phyloP scores from a whole-genome alignment of 306 rosid species.

The Benincasa hispida region DNA sequence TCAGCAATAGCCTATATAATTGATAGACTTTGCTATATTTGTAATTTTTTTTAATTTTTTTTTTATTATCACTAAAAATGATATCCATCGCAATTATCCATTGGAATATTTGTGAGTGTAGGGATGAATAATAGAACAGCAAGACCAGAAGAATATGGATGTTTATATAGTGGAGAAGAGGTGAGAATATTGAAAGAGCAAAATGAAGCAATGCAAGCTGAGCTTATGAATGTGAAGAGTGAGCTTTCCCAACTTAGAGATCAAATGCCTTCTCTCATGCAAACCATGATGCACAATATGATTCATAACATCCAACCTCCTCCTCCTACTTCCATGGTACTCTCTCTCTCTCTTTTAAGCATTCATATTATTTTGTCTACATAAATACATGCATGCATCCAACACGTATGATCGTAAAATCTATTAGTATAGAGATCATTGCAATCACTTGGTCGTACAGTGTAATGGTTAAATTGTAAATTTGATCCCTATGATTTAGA shows the following conservation, averaged over 20 bases:
- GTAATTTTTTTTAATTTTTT: too few species aligned
- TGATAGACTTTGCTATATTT: too few species aligned
- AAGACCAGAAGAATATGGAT: background rate
- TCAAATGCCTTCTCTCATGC: constrained; percentile 2
- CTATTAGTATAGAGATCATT: background rate
- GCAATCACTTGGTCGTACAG: too few species aligned
- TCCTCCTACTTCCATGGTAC: constrained; percentile 1
- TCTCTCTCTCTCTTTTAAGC: background rate
- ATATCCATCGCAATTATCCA: too few species aligned
- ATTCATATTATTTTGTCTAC: background rate
- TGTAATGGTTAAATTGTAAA: too few species aligned
- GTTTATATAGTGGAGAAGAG: constrained; percentile 5
- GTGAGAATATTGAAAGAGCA: background rate
- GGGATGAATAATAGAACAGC: background rate
- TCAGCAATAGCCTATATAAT: too few species aligned
- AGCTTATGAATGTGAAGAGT: background rate
- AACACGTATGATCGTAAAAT: background rate
- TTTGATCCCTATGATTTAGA: too few species aligned
- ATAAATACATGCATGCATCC: too few species aligned
- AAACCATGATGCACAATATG: background rate
- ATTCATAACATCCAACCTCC: background rate
- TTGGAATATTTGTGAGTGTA: background rate
- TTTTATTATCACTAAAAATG: too few species aligned
- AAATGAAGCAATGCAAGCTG: constrained; percentile 6
- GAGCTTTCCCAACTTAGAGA: constrained; percentile 5